Evolutionary conservation across 2,329 filamentous ascomycete species (phyloP).

Genomic region (Trichoderma lentiforme): DNA sequence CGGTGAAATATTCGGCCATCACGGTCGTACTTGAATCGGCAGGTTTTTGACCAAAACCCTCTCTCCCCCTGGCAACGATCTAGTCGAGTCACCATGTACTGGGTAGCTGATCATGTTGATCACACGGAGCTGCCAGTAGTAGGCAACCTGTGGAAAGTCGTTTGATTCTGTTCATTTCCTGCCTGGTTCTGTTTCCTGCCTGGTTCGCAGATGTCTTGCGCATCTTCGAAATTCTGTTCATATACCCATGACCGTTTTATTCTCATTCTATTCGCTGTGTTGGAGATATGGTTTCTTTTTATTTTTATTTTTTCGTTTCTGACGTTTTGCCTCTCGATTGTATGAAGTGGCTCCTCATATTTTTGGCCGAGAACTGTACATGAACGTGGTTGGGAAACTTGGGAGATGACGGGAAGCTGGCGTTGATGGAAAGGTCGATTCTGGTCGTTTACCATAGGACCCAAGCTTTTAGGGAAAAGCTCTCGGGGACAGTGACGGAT

Average conservation of each 20-base stretch:
- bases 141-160: background rate
- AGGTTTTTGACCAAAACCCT: background rate
- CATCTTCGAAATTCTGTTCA: constrained; percentile 10
- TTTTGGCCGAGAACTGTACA: background rate
- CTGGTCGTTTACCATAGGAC: background rate
- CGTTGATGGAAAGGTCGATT: background rate
- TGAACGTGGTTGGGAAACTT: background rate
- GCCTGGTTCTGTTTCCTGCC: constrained; percentile 5
- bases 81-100: background rate
- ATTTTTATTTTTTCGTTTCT: background rate
- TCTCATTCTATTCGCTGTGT: background rate
- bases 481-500: background rate
- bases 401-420: background rate
- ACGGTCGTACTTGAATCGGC: constrained; percentile 22
- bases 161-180: background rate
- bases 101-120: background rate
- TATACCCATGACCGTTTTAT: constrained; percentile 11
- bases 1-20: constrained; percentile 56
- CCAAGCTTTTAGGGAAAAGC: background rate
- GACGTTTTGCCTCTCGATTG: background rate
- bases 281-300: background rate
- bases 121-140: background rate
- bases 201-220: constrained; percentile 13
- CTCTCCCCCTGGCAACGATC: background rate
- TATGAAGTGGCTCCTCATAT: background rate